Base-by-base conservation (phyloP, 148 eudicot genomes). In the Persicaria maculosa region DNA sequence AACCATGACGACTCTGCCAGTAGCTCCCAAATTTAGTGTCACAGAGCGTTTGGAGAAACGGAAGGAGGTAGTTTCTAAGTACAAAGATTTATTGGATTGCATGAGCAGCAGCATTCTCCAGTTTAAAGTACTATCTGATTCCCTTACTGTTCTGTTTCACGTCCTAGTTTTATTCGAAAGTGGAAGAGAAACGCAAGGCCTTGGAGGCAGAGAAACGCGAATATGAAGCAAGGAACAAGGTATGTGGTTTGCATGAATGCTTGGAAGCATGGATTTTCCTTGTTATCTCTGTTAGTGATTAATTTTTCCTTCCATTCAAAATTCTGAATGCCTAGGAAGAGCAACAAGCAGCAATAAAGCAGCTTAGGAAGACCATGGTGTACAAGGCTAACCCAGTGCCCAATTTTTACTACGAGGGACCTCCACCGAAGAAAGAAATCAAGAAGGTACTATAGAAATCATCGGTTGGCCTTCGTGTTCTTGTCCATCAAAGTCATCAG, bases 371-470 rank as follows among this genome's bases (percentile, higher is more conserved):
- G 86, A 82, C 44, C 81, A 87, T 92, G 97, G 79, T 75, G 73
- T 81, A 76, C 76, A 95, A 75, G 88, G 99, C 99, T 74, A 88
- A 89, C 53, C 97, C 96, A 54, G 90, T 95, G 62, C 99, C 99
- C 67, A 88, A 46, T 59, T 95, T 95, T 84, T 95, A 95, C 85
- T 85, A 84, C 54, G 92, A 90, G 85, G 92, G 90, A 53, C 97
- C 99, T 79, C 92, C 96, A 50, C 96, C 97, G 12, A 95, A 95
- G 84, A 82, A 80, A 72, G 97, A 95, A 82, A 96, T 85, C 20
- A 92, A 88, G 81, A 95, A 95, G 97, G 97, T 95, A 88, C 12
- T 7, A 4, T 54, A 53, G 16, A n/a, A 71, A 16, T 57, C 46
- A 67, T 12, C 16, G 17, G 40, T 36, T 53, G 36, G n/a, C 15